Evolutionary conservation across 768 basidiomycete genomes (phyloP).

Genomic region (Tricholoma sp.): DNA sequence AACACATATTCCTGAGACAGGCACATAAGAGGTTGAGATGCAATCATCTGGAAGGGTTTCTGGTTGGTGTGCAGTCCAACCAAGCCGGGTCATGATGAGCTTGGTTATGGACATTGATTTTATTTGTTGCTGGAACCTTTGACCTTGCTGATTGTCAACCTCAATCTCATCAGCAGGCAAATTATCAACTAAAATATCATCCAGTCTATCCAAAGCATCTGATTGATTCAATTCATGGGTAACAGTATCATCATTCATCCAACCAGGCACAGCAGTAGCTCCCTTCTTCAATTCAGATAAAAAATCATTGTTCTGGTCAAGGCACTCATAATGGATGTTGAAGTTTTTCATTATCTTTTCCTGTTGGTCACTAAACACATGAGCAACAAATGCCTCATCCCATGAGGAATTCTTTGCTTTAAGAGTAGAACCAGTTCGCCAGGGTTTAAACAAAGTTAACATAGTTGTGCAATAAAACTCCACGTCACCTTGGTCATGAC

Average conservation of each 20-base stretch:
- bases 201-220: not conserved
- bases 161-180: not conserved
- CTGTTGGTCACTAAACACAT: slow-evolving; percentile 15
- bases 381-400: slow-evolving; percentile 14
- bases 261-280: no score
- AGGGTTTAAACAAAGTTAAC: no score
- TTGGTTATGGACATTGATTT: not conserved
- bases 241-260: no score
- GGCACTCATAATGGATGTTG: slow-evolving; percentile 28
- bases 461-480: slow-evolving; percentile 27
- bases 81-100: not conserved
- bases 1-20: not conserved
- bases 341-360: slow-evolving; percentile 18
- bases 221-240: no score
- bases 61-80: not conserved
- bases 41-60: not conserved
- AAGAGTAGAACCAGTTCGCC: slow-evolving; percentile 12
- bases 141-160: not conserved
- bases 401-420: slow-evolving; percentile 15
- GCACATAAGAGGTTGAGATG: not conserved
- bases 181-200: not conserved
- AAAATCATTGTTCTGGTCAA: slow-evolving; percentile 26
- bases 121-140: no score
- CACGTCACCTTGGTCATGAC: slow-evolving; percentile 22
- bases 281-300: slow-evolving; percentile 15